phyloP scores from a whole-genome alignment of 2,329 filamentous ascomycete genomes.

The Aphanocladium album region DNA sequence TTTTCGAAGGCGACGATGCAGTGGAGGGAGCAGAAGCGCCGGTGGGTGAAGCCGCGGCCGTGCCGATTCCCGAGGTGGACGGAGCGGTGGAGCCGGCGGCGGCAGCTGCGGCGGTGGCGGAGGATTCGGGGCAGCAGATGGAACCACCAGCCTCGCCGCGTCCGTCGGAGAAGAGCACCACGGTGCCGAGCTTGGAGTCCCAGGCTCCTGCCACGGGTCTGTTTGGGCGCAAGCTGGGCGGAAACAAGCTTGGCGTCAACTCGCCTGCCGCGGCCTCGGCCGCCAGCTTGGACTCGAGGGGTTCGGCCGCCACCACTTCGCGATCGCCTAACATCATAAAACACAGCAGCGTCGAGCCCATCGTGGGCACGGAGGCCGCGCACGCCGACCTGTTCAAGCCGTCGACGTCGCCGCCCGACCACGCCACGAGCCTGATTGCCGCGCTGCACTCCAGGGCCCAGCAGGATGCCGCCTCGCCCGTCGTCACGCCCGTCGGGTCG shows the following conservation, averaged over 20 bases:
- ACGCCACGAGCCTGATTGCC: slow-evolving; percentile 62
- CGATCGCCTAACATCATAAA: slow-evolving; percentile 32
- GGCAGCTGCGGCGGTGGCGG: not conserved
- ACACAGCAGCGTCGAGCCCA: slow-evolving; percentile 52
- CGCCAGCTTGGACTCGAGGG: slow-evolving; percentile 44
- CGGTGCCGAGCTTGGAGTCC: slow-evolving; percentile 39
- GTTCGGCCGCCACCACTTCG: slow-evolving; percentile 29
- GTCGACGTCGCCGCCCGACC: slow-evolving; percentile 50
- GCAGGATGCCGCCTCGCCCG: slow-evolving; percentile 39
- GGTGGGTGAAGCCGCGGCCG: not conserved
- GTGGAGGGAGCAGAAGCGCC: slow-evolving; percentile 23
- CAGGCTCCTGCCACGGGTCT: slow-evolving; percentile 34
- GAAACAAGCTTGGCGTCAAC: slow-evolving; percentile 29
- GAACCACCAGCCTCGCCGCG: slow-evolving; percentile 36
- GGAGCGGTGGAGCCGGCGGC: not conserved
- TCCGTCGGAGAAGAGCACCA: slow-evolving; percentile 53
- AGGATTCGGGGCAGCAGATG: slow-evolving; percentile 17
- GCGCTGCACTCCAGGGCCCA: slow-evolving; percentile 60
- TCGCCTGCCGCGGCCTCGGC: slow-evolving; percentile 37
- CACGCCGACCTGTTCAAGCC: slow-evolving; percentile 61
- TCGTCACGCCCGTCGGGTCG: slow-evolving; percentile 35
- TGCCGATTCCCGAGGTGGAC: not conserved
- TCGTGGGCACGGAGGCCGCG: slow-evolving; percentile 61
- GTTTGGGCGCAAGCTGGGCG: slow-evolving; percentile 45
- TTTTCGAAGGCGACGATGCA: slow-evolving; percentile 59